Base-by-base conservation (phyloP, 306 rosid species). In the Lathyrus tuberosus region DNA sequence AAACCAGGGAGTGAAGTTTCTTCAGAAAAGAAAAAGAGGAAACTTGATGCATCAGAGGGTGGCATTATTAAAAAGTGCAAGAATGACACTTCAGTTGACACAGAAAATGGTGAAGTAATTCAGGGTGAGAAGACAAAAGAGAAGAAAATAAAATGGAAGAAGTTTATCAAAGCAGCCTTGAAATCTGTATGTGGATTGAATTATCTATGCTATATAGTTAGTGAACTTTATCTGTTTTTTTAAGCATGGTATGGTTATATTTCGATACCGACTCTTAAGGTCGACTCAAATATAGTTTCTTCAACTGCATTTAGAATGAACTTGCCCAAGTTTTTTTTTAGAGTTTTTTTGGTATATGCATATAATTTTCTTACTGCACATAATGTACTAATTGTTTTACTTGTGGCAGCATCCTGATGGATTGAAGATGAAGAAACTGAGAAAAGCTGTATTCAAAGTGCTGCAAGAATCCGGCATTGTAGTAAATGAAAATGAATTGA, bases 351-450 rank as follows among this genome's bases (percentile, higher is more conserved):
- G 59, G 16, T 20, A 35, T 40, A 17, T 69, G 13, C 20, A 6
- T 65, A 31, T 60, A 44, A 17, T 35, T 70, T 78, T 53, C 58
- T 16, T 67, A 1, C 43, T 8, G 40, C 26, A 30, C 63, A 43
- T 60, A 47, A 28, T 61, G 41, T 37, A 24, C 67, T 43, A 62
- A 20, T 73, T 33, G 79, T 70, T 53, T 20, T 74, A 61, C 7
- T 72, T 53, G 80, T 69, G 70, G 65, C 88, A 94, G 98, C 87
- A 81, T 49, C 87, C 95, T 47, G 92, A 88, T 13, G 96, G 92
- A 69, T 76, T 94, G 79, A 94, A 94, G 87, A 78, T 88, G 83
- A 86, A 81, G 76, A 94, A 87, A 65, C 78, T 94, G 67, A 81
- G 77, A 73, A 94, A 87, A 84, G 79, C 40, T 71, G 88, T 86